Percentiles rank a stretch among this genome's conserved stretches.
These are phyloP conservation scores for Eragrostis curvula DNA, from an alignment of 176 grass and related monocot genomes.

Conservation along the genomic window DNA sequence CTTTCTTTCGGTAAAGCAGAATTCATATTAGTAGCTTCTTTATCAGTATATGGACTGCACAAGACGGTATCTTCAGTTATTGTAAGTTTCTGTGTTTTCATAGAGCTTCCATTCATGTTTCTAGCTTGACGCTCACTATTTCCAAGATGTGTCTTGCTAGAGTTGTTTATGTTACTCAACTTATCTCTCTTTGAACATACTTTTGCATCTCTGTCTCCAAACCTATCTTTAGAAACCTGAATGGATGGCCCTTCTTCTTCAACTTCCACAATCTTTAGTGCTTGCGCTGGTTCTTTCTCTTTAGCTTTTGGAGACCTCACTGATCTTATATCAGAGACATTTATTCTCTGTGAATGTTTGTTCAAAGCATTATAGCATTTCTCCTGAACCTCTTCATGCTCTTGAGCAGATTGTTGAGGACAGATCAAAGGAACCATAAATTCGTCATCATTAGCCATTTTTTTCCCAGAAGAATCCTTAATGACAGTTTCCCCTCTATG, in stretches of 20 bases:
- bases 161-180: background rate
- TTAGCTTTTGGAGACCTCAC: constrained; percentile 1
- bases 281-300: constrained; percentile 15
- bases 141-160: background rate
- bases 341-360: constrained; percentile 21
- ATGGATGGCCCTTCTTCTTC: constrained; percentile 9
- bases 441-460: constrained; percentile 44
- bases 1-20: constrained; percentile 22
- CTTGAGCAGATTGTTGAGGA: constrained; percentile 9
- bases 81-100: constrained; percentile 17
- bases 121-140: background rate
- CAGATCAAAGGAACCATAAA: constrained; percentile 54
- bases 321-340: constrained; percentile 26
- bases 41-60: constrained; percentile 26
- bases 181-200: constrained; percentile 14
- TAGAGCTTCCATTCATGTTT: constrained; percentile 11
- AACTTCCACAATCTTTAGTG: constrained; percentile 7
- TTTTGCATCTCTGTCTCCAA: constrained; percentile 14
- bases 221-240: constrained; percentile 26
- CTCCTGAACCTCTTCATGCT: background rate
- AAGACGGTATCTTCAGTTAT: background rate
- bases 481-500: background rate
- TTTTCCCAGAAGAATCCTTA: constrained; percentile 34
- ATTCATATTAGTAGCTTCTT: background rate
- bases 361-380: constrained; percentile 18